Evolutionary conservation across 106 monocot species (phyloP).

Genomic region (Allium sativum): DNA sequence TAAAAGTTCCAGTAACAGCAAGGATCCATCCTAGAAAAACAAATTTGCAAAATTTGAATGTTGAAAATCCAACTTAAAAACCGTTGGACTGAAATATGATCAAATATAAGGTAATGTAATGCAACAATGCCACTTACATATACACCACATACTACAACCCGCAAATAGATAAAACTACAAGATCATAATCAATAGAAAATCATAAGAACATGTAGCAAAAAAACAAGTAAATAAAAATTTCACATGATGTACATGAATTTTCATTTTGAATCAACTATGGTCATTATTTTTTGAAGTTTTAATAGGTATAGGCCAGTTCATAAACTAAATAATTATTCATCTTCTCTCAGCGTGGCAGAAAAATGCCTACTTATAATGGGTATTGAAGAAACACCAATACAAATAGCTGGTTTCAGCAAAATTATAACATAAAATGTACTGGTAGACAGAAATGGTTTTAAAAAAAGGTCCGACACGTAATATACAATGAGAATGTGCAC

Average conservation of each 20-base stretch:
- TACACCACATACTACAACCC: slow-evolving; percentile 61
- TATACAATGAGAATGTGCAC: slow-evolving; percentile 7
- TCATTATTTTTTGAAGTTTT: too few species aligned
- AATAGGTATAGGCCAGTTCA: too few species aligned
- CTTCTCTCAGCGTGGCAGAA: too few species aligned
- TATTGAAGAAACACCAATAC: too few species aligned
- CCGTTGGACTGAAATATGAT: not conserved
- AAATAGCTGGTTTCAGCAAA: too few species aligned
- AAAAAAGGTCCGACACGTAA: too few species aligned
- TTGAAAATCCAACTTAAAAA: slow-evolving; percentile 3
- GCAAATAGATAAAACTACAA: slow-evolving; percentile 69
- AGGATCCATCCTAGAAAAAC: slow-evolving; percentile 91
- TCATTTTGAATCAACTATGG: too few species aligned
- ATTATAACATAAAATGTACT: too few species aligned
- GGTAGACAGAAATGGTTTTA: too few species aligned
- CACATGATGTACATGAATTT: too few species aligned
- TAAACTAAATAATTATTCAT: too few species aligned
- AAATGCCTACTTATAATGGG: too few species aligned
- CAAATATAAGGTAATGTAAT: not conserved
- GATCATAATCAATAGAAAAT: not conserved
- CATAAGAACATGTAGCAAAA: not conserved
- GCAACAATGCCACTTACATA: slow-evolving; percentile 36
- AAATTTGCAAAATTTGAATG: slow-evolving; percentile 37
- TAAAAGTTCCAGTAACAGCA: slow-evolving; percentile 74
- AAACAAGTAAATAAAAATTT: not conserved